Base-by-base conservation (phyloP, 345 rosid genomes). In the Syzygium jambos region DNA sequence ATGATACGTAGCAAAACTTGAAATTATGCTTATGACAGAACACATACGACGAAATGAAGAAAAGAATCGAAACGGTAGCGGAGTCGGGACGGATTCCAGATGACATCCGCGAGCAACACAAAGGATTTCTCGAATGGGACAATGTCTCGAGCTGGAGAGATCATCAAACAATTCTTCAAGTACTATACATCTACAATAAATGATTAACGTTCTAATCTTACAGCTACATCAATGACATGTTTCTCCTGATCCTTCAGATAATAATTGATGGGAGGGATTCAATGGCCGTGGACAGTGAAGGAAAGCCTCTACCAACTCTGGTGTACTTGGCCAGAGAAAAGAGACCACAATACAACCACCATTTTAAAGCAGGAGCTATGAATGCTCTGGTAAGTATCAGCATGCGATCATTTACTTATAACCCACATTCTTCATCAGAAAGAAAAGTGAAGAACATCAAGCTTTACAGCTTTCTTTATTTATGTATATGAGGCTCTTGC, bases 341-440 rank as follows among this genome's bases (percentile, higher is more conserved):
- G 89, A 90, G 92, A 84, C 91, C 92, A 3, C 87, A 88, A 25
- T 87, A 55, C 52, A 87, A 53, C 87, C 95, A 93, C 84, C 88
- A 92, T 85, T 92, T 91, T 86, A 93, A 93, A 87, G 94, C 95
- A 19, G 95, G 95, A 84, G 93, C 95, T 27, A 59, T 89, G 88
- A 93, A 93, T 86, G 91, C 95, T 14, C 78, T 93, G 92, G 93
- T 93, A 73, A 73, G 54, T 22, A 3, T 73, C 82, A 73, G 6
- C 49, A 9, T 30, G 16, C 22, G 11, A 16, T 16, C 43, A 68
- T 30, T 68, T 22, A 68, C 43, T 16, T 11, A 30, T 30, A 68
- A 22, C 43, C 22, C 22, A 30, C 43, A 68, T 34, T 19, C 6
- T 73, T 73, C 43, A 68, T 16, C 49, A 19, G 12, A 38, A 68